phyloP scores from a whole-genome alignment of 495 filamentous ascomycete species.

The Xylaria sp. region DNA sequence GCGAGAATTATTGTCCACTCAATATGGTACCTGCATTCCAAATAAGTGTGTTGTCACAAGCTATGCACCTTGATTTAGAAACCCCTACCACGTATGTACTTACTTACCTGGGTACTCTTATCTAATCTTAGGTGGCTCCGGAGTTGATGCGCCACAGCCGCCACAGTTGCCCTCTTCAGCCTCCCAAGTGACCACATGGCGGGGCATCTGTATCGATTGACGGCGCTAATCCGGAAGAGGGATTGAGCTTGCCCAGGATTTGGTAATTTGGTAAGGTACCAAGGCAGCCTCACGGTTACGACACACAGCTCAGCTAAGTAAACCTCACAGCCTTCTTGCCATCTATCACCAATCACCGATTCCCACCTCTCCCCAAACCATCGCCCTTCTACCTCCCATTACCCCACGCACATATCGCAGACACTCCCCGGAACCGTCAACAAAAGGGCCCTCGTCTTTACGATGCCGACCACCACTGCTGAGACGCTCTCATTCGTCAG shows the following conservation, averaged over 20 bases:
- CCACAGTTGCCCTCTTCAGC: conserved; percentile 5
- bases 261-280: conserved; percentile 13
- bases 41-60: neutral
- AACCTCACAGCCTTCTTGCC: conserved; percentile 21
- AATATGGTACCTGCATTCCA: conserved; percentile 18
- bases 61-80: neutral
- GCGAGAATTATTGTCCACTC: neutral
- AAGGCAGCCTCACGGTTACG: conserved; percentile 32
- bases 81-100: neutral
- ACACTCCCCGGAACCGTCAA: conserved; percentile 1
- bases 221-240: conserved; percentile 21
- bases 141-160: neutral
- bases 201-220: neutral
- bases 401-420: neutral
- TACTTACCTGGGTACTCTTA: neutral
- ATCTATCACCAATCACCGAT: conserved; percentile 22
- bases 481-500: conserved; percentile 92
- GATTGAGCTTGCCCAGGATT: conserved; percentile 23
- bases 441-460: conserved; percentile 34
- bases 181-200: neutral
- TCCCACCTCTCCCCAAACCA: conserved; percentile 6
- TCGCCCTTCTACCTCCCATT: conserved; percentile 18
- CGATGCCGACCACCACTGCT: conserved; percentile 93
- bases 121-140: neutral
- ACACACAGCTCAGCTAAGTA: conserved; percentile 10